phyloP scores from a whole-genome alignment of 805 yeast genomes.

The Clavispora carvajalis region DNA sequence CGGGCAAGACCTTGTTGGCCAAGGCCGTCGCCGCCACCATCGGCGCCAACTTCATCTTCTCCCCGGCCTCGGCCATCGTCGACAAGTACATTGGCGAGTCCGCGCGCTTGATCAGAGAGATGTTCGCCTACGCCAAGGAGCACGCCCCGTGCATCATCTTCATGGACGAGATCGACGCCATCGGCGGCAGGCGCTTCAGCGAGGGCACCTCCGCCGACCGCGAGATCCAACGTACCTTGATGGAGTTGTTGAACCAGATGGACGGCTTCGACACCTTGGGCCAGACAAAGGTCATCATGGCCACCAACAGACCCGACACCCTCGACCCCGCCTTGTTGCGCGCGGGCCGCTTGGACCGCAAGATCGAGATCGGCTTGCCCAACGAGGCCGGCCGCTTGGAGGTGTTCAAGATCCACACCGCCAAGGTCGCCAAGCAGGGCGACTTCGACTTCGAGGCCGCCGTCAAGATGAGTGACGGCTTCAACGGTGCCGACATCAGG shows the following conservation, averaged over 20 bases:
- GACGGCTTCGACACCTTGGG: conserved; percentile 97
- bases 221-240: conserved; percentile 94
- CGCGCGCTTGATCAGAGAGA: conserved; percentile 92
- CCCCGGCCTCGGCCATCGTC: conserved; percentile 98
- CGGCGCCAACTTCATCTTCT: conserved; percentile 94
- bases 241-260: conserved; percentile 97
- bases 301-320: conserved; percentile 98
- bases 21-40: conserved; percentile 98
- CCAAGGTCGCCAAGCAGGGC: conserved; percentile 82
- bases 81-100: conserved; percentile 98
- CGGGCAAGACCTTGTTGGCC: conserved; percentile 93
- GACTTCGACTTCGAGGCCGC: conserved; percentile 96
- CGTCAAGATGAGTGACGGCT: conserved; percentile 98
- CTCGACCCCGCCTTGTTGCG: conserved; percentile 94
- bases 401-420: conserved; percentile 87
- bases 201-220: conserved; percentile 99
- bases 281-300: conserved; percentile 96
- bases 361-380: conserved; percentile 92
- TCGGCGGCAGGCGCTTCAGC: conserved; percentile 95
- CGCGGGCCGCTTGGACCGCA: conserved; percentile 96
- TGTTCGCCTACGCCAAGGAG: conserved; percentile 96
- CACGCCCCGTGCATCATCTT: conserved; percentile 97
- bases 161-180: conserved; percentile 98
- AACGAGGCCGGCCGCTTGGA: conserved; percentile 94
- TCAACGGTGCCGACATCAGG: conserved; percentile 97